These are phyloP conservation scores for Rhexocercosporidium sp. DNA, from an alignment of 2,329 filamentous ascomycete genomes.

Conservation along the genomic window DNA sequence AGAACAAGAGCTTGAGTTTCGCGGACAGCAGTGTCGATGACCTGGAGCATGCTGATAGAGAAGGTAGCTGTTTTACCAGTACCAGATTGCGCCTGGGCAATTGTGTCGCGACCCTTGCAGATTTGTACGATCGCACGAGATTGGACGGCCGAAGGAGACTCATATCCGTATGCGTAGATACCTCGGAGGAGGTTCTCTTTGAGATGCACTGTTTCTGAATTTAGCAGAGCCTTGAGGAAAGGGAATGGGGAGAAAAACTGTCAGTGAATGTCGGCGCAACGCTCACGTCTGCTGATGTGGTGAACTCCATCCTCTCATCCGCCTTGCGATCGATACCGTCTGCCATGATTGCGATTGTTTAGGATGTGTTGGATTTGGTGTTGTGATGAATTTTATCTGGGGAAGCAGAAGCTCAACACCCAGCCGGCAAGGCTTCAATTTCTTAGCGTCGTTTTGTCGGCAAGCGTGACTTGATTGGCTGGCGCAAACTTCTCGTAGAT, in stretches of 20 bases:
- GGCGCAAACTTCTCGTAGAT: conserved; percentile 28
- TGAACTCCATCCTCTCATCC: conserved; percentile 97
- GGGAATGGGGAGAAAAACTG: conserved; percentile 45
- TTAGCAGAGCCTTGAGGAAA: conserved; percentile 11
- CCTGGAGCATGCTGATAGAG: conserved; percentile 93
- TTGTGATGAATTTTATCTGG: conserved; percentile 9
- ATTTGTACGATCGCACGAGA: conserved; percentile 98
- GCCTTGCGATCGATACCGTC: conserved; percentile 89
- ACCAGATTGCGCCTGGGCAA: conserved; percentile 96
- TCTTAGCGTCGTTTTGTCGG: conserved; percentile 22
- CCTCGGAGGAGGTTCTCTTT: conserved; percentile 85
- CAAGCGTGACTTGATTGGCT: conserved; percentile 33
- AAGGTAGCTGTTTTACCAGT: conserved; percentile 98
- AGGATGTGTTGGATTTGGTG: conserved; percentile 9
- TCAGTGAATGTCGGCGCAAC: conserved; percentile 93
- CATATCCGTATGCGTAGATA: conserved; percentile 98
- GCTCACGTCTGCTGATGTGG: conserved; percentile 96
- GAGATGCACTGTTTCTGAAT: conserved; percentile 67
- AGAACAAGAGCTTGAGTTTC: conserved; percentile 95
- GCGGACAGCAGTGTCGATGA: conserved; percentile 90
- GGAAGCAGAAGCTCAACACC: conserved; percentile 4
- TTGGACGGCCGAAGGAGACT: conserved; percentile 96
- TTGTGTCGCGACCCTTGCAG: conserved; percentile 98
- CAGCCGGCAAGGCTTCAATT: conserved; percentile 21
- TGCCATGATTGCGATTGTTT: conserved; percentile 66